Evolutionary conservation across 495 filamentous ascomycete genomes (phyloP).

Genomic region (Sabuloglossum arenarium): DNA sequence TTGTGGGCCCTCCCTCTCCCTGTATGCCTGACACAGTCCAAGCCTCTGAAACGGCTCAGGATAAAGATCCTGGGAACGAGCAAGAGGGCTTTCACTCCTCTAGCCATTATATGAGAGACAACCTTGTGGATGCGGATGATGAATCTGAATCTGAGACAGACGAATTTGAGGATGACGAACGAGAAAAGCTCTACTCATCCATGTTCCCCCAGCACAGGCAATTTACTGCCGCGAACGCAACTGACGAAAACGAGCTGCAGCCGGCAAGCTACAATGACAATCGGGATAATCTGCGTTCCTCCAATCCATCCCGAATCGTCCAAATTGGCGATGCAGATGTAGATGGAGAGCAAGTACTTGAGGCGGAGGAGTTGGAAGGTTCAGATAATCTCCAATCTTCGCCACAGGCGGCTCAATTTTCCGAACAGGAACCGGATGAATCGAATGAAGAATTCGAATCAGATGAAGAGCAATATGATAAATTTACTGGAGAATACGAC

Average conservation of each 20-base stretch:
- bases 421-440: neutral
- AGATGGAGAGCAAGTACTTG: neutral
- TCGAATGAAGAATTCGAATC: neutral
- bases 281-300: neutral
- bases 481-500: neutral
- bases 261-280: neutral
- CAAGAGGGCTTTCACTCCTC: neutral
- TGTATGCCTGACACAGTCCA: neutral
- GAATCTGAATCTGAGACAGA: neutral
- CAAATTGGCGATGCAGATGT: neutral
- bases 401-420: neutral
- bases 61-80: neutral
- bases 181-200: neutral
- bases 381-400: neutral
- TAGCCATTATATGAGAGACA: no score
- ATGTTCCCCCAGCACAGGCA: neutral
- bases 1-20: neutral
- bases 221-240: neutral
- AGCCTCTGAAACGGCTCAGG: neutral
- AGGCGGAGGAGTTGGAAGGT: neutral
- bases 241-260: neutral
- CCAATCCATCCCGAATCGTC: neutral
- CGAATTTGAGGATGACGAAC: neutral
- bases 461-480: neutral
- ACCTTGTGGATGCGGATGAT: neutral